These are phyloP conservation scores for Rubroboletus satanas DNA, from an alignment of 768 basidiomycete genomes.

Conservation along the genomic window DNA sequence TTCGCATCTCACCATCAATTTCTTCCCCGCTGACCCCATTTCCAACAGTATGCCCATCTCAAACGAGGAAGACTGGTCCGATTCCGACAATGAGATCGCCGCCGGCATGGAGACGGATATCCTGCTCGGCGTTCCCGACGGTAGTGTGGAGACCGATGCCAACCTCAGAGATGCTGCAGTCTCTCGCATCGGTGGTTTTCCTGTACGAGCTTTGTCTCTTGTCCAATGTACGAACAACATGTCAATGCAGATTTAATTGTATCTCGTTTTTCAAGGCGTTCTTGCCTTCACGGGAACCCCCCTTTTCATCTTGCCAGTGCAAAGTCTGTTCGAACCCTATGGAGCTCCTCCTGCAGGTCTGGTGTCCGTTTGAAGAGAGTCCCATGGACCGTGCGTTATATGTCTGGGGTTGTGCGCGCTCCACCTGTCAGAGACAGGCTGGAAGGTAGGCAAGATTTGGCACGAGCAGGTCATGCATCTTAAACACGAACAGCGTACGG, in stretches of 20 bases:
- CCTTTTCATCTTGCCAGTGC: conserved; percentile 64
- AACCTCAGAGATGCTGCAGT: conserved; percentile 76
- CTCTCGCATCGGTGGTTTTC: conserved; percentile 85
- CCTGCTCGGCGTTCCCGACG: conserved; percentile 78
- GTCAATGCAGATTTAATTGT: conserved; percentile 43
- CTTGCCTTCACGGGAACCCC: conserved; percentile 58
- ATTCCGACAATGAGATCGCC: conserved; percentile 65
- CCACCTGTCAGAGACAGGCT: conserved; percentile 66
- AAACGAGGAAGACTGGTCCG: conserved; percentile 68
- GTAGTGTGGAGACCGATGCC: conserved; percentile 48
- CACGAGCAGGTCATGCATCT: conserved; percentile 8
- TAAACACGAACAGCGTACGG: conserved; percentile 51
- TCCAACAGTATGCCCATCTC: conserved; percentile 37
- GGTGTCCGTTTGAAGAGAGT: conserved; percentile 86
- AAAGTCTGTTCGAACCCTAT: conserved; percentile 66
- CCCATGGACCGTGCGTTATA: conserved; percentile 83
- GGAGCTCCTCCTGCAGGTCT: conserved; percentile 83
- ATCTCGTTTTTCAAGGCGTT: conserved; percentile 62
- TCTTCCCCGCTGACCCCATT: conserved; percentile 6
- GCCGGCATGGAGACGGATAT: conserved; percentile 67
- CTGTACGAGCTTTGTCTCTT: conserved; percentile 63
- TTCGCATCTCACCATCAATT: neutral
- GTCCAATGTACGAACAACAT: conserved; percentile 42
- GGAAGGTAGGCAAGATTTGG: conserved; percentile 59
- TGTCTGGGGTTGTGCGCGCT: conserved; percentile 75